phyloP scores from a whole-genome alignment of 139 green algal species.

The Chlorella vulgaris region DNA sequence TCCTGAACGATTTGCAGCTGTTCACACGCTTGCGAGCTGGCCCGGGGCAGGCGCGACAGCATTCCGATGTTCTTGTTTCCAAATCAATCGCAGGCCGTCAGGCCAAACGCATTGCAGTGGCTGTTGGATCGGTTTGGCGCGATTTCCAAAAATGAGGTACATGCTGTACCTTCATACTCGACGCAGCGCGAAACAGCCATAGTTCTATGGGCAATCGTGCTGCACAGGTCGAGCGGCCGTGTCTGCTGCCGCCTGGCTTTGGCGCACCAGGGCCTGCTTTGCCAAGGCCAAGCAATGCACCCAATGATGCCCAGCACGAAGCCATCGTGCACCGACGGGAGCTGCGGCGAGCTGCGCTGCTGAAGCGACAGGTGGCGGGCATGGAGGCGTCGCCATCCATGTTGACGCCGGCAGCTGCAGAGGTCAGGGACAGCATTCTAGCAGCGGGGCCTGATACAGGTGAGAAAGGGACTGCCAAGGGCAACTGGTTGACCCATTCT shows the following conservation, averaged over 20 bases:
- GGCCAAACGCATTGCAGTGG: too few species aligned
- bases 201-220: too few species aligned
- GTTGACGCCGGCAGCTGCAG: not conserved
- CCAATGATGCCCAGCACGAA: not conserved
- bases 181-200: too few species aligned
- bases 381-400: constrained; percentile 7
- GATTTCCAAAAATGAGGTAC: not conserved
- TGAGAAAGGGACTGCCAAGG: not conserved
- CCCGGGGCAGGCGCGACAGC: not conserved
- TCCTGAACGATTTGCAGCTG: not conserved
- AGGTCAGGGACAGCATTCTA: not conserved
- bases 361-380: constrained; percentile 6
- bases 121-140: too few species aligned
- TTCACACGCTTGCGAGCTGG: not conserved
- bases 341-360: not conserved
- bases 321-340: not conserved
- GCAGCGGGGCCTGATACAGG: not conserved
- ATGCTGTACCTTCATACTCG: too few species aligned
- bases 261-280: not conserved
- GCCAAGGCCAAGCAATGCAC: not conserved
- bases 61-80: too few species aligned
- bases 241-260: constrained; percentile 6
- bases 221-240: too few species aligned
- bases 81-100: too few species aligned
- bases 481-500: too few species aligned